Evolutionary conservation across 228 moss, liverwort and hornwort species (phyloP), one percentile per base, ranked within the genome.

Genomic region (Sphagnum magellanicum): DNA sequence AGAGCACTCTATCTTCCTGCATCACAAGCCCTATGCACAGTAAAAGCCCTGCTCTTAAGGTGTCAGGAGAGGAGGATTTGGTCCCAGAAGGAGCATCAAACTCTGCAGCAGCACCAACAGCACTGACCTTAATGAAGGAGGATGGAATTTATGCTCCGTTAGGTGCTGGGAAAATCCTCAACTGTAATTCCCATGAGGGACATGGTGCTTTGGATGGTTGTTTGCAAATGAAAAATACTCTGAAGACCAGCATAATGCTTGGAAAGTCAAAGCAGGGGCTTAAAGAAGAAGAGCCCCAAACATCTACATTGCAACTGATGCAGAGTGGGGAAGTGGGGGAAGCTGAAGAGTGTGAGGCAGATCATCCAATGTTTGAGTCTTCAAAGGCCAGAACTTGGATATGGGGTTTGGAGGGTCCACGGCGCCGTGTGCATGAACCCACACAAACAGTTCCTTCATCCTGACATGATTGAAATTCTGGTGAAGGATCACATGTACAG

Each of bases 301-400:
- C 77, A 8, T 16, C 79, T 49, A 74, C 73, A 63, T 74, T 76
- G 46, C 79, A 63, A 74, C 70, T 12, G 10, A 64, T 70, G 16
- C 70, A 75, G 72, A 50, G 68, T 61, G 52, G 70, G 58, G 76
- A 72, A 78, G 76, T 76, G 57, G 81, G 52, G 48, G 79, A 75
- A 50, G 71, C 77, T 47, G 14, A 63, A 17, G 84, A 81, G 65
- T 68, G 79, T 14, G 81, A 81, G 67, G 72, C 77, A 0, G 81
- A 85, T 11, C 61, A 72, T 49, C 79, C 81, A 68, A 78, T 79
- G 4, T 5, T 77, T 59, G 49, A 49, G 6, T 32, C 53, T 58
- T 79, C 77, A 0, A 79, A 75, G 50, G 81, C 81, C 1, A 85
- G 68, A 73, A 85, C 85, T 46, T 85, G 85, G 85, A 85, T 79